Evolutionary conservation across 2,329 filamentous ascomycete genomes (phyloP), one percentile per base, ranked within the genome.

Genomic region (Metarhizium rileyi): DNA sequence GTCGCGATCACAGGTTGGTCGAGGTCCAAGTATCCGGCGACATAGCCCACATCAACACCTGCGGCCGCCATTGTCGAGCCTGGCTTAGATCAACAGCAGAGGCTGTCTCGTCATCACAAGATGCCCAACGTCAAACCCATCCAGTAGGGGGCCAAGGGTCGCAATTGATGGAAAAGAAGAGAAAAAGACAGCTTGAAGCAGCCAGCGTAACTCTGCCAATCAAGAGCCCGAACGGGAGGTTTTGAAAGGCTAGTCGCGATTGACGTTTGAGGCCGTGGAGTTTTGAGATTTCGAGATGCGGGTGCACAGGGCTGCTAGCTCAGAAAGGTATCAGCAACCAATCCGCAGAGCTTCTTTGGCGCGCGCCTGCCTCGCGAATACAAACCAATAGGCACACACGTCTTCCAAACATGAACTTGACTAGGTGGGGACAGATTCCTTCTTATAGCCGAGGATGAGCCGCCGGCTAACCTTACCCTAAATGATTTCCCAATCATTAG

Each of bases 21-120:
- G 64, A 90, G 70, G 62, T 79, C 77, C 61, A 86, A 79, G 62
- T 87, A 84, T 65, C 80, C 76, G 65, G 86, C 82, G 59, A 91
- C 71, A 69, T 87, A 89, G 68, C 77, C 78, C 57, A 84, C 72
- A 70, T 91, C 86, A 61, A 90, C 66, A 56, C 63, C 67, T 53
- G 66, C 66, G 53, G 68, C 67, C 60, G 70, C 70, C 70, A 72
- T 72, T 51, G 40, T 55, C 26, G 36, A 55, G 48, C 50, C 50
- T 49, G 36, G 38, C 44, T 48, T 46, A 50, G 50, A 47, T 46
- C 44, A 44, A 51, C 35, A 40, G 36, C 47, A 33, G 42, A 41
- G 33, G 40, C 41, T 38, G 51, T 18, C 40, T 33, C 49, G 45
- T 57, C 53, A 57, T 50, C 38, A 49, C 53, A 48, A 45, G 42